Percentiles rank a stretch among this genome's conserved stretches.
Evolutionary conservation across 768 basidiomycete species (phyloP).

Genomic region (Russula abietina): DNA sequence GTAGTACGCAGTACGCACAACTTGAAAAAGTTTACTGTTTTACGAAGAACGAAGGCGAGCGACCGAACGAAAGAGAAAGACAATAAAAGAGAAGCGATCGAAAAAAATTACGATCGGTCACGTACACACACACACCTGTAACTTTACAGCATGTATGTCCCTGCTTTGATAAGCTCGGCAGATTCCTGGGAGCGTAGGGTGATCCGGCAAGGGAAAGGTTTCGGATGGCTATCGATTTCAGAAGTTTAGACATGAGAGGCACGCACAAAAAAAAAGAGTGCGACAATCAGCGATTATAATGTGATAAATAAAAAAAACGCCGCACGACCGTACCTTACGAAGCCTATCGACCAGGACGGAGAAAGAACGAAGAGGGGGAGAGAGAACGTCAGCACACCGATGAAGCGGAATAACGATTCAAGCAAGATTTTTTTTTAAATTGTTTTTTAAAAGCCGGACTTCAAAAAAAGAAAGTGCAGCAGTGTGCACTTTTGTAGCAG

Average conservation of each 20-base stretch:
- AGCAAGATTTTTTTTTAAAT: not conserved
- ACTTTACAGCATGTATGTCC: slow-evolving; percentile 10
- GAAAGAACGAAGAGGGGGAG: not conserved
- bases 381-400: not conserved
- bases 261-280: too few relatives aligned
- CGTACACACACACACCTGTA: too few relatives aligned
- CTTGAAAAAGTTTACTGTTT: too few relatives aligned
- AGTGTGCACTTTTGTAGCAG: not conserved
- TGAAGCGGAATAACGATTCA: not conserved
- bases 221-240: slow-evolving; percentile 17
- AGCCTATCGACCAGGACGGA: slow-evolving; percentile 1
- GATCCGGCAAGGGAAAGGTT: slow-evolving; percentile 20
- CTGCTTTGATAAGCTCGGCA: slow-evolving; percentile 17
- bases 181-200: slow-evolving; percentile 16
- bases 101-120: not conserved
- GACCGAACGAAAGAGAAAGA: not conserved
- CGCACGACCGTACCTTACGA: slow-evolving; percentile 16
- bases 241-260: not conserved
- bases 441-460: not conserved
- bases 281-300: not conserved
- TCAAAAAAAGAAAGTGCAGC: not conserved
- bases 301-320: not conserved
- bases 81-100: not conserved
- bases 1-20: not conserved
- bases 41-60: not conserved